Evolutionary conservation across 2,329 filamentous ascomycete species (phyloP), one percentile per base, ranked within the genome.

Genomic region (Fusarium tjaetaba): DNA sequence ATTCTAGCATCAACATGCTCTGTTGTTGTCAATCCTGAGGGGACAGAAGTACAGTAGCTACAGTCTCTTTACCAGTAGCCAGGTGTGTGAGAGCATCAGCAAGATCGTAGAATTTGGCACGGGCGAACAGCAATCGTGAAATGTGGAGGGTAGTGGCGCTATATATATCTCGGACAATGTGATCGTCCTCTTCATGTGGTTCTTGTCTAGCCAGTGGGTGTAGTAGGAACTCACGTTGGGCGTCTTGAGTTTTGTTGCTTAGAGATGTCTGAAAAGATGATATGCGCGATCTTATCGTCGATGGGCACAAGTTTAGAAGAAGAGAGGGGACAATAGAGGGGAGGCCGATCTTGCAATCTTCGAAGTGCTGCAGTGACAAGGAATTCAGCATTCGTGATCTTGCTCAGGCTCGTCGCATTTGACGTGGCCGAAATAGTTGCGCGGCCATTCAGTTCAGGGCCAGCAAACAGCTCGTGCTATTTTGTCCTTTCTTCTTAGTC

Each of bases 401-500:
- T 28, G 26, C 13, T 14, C 13, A 22, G 43, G 43, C 5, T 46
- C 15, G 26, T 18, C 26, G 18, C 13, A 22, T 46, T 22, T 26
- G 18, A 20, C 43, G 9, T 14, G 18, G 11, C 8, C 18, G 24
- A 26, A 20, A 45, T 26, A 20, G 1, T 26, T 26, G 24, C 11
- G 18, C 24, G 43, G 13, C 15, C 8, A 6, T 22, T 10, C 4
- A 46, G 24, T 11, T 14, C 5, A 14, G 20, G 18, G 18, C 7
- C 42, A 13, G 11, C 24, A 15, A 28, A 14, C 4, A 28, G 11
- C 1, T 4, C 18, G 18, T 43, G 24, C 43, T 5, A 45, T 28
- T 4, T 9, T 26, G 4, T 28, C 5, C 0, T 15, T 48, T 13
- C 5, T 18, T 7, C 15, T 10, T 7, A 10, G 16, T 4, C 30